These are phyloP conservation scores for Moesziomyces sp. DNA, from an alignment of 1,284 basidiomycete genomes.

Conservation along the genomic window DNA sequence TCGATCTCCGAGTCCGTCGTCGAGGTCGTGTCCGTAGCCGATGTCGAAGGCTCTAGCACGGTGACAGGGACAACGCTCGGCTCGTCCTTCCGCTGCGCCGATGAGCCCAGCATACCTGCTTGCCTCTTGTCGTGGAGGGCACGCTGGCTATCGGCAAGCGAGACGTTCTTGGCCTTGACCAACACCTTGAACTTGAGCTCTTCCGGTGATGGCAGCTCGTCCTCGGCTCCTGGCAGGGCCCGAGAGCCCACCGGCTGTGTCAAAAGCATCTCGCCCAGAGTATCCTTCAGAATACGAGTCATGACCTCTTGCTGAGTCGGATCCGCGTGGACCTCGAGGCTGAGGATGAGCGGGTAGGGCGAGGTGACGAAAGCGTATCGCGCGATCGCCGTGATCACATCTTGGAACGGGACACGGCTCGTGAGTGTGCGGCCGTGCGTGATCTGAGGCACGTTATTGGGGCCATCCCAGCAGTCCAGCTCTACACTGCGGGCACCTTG, in stretches of 20 bases:
- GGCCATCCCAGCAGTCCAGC: constrained; percentile 91
- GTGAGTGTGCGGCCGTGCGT: constrained; percentile 94
- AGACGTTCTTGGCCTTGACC: constrained; percentile 74
- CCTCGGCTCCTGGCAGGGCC: constrained; percentile 68
- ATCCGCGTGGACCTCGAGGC: constrained; percentile 90
- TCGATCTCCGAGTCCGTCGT: constrained; percentile 49
- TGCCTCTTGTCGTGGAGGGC: constrained; percentile 7
- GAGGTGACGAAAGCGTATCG: constrained; percentile 94
- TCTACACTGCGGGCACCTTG: constrained; percentile 87
- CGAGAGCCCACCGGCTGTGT: constrained; percentile 57
- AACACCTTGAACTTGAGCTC: constrained; percentile 82
- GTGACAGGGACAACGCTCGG: constrained; percentile 14
- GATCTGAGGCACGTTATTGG: constrained; percentile 70
- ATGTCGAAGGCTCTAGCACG: constrained; percentile 21
- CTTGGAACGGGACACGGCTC: constrained; percentile 82
- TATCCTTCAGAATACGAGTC: constrained; percentile 79
- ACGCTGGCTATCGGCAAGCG: constrained; percentile 14
- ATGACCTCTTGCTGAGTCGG: constrained; percentile 84
- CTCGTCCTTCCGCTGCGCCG: constrained; percentile 3
- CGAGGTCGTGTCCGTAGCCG: constrained; percentile 32
- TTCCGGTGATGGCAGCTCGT: constrained; percentile 83
- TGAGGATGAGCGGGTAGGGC: constrained; percentile 93
- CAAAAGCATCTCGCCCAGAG: constrained; percentile 79
- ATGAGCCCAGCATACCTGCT: neutral
- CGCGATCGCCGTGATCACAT: constrained; percentile 85